Percentiles rank a stretch among this genome's conserved stretches.
Evolutionary conservation across 2,329 filamentous ascomycete species (phyloP).

Genomic region (Dactylonectria macrodidyma): DNA sequence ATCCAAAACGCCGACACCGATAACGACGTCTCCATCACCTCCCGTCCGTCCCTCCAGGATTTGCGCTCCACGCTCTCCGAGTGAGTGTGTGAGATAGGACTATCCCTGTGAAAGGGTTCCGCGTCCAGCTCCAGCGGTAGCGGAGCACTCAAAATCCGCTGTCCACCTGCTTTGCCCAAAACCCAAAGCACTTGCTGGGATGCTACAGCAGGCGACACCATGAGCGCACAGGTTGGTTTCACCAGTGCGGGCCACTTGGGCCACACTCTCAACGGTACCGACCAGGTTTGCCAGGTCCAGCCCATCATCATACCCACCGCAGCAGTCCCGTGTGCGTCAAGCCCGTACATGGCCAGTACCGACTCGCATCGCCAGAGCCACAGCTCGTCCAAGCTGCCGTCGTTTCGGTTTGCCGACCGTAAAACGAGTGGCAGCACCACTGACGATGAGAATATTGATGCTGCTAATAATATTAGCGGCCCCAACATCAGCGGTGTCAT

Average conservation of each 20-base stretch:
- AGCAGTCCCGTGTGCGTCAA: conserved; percentile 27
- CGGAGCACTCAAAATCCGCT: conserved; percentile 12
- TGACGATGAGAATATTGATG: conserved; percentile 41
- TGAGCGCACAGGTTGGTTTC: conserved; percentile 50
- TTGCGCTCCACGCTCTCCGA: background rate
- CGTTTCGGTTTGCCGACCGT: conserved; percentile 68
- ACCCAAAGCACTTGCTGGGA: conserved; percentile 42
- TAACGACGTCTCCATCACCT: background rate
- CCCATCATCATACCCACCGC: conserved; percentile 9
- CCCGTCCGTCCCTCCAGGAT: conserved; percentile 17
- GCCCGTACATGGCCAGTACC: conserved; percentile 38
- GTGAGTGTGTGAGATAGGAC: conserved; percentile 2
- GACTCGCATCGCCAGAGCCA: conserved; percentile 68
- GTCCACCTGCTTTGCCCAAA: conserved; percentile 13
- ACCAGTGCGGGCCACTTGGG: conserved; percentile 46
- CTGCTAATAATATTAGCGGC: conserved; percentile 34
- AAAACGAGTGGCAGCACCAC: conserved; percentile 49
- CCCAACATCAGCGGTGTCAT: conserved; percentile 30
- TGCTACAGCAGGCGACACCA: conserved; percentile 45
- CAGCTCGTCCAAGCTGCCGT: conserved; percentile 69
- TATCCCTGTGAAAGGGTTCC: conserved; percentile 19
- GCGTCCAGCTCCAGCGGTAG: conserved; percentile 6
- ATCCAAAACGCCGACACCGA: background rate
- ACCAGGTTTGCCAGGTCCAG: conserved; percentile 36
- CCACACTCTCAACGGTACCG: conserved; percentile 33